Evolutionary conservation across 352 stramenopile species (phyloP).

Genomic region (Phytophthora parvispora): DNA sequence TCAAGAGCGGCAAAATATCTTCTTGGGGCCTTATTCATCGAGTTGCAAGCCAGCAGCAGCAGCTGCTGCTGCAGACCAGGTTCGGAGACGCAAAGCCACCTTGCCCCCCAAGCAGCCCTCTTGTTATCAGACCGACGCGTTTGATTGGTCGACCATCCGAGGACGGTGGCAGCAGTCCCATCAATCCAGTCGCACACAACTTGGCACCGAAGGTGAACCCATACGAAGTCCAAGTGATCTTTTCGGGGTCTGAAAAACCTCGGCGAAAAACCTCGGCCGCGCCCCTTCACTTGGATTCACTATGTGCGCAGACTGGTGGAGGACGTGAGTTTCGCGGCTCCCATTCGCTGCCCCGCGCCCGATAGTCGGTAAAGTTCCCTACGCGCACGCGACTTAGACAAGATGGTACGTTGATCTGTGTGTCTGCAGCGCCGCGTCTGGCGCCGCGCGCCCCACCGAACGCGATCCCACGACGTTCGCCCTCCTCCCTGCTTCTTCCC

Average conservation of each 20-base stretch:
- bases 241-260: constrained; percentile 25
- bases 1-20: no score
- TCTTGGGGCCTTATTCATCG: no score
- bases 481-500: constrained; percentile 9
- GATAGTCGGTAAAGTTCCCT: constrained; percentile 55
- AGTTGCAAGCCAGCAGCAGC: neutral
- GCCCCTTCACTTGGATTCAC: constrained; percentile 31
- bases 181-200: neutral
- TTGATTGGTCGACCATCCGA: neutral
- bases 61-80: neutral
- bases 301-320: constrained; percentile 58
- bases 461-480: neutral
- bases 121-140: constrained; percentile 1
- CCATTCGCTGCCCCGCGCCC: constrained; percentile 37
- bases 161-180: neutral
- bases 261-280: constrained; percentile 42
- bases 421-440: neutral
- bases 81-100: neutral
- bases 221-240: constrained; percentile 9
- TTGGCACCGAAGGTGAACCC: neutral
- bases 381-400: constrained; percentile 29
- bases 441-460: neutral
- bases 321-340: constrained; percentile 48
- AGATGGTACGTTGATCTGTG: constrained; percentile 45
- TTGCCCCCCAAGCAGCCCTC: neutral